Evolutionary conservation across 1,139 yeast species (phyloP).

Genomic region (Protomyces pachydermus): DNA sequence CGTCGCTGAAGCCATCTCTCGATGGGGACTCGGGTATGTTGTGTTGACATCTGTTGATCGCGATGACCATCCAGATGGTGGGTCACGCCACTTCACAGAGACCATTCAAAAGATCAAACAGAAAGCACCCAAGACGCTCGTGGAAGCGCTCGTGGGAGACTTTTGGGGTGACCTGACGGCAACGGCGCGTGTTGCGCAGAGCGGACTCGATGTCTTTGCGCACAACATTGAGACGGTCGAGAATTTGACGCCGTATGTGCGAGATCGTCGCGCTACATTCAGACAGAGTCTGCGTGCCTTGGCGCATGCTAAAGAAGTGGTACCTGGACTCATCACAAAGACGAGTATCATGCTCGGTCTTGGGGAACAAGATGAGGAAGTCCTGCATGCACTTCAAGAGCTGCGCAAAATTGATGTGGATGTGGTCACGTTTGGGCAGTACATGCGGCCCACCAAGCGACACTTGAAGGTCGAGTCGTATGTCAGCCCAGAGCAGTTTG

Average conservation of each 20-base stretch:
- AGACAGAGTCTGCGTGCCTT: conserved; percentile 78
- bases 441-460: conserved; percentile 94
- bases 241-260: conserved; percentile 84
- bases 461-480: conserved; percentile 98
- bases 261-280: conserved; percentile 95
- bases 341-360: conserved; percentile 95
- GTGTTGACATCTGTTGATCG: conserved; percentile 97
- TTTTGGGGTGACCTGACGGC: conserved; percentile 81
- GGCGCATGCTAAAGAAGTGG: conserved; percentile 69
- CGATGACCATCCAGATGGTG: conserved; percentile 92
- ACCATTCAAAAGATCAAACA: conserved; percentile 79
- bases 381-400: conserved; percentile 62
- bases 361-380: conserved; percentile 91
- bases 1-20: conserved; percentile 92
- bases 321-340: conserved; percentile 75
- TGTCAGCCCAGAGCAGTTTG: conserved; percentile 90
- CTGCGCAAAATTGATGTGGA: conserved; percentile 75
- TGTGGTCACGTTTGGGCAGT: conserved; percentile 97
- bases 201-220: conserved; percentile 94
- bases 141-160: conserved; percentile 93
- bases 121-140: conserved; percentile 85
- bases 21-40: conserved; percentile 98
- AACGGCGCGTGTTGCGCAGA: conserved; percentile 72
- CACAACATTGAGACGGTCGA: conserved; percentile 97
- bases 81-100: conserved; percentile 82